A percentile compares a stretch with the other conserved stretches of the same genome.
These are phyloP conservation scores for Dryas integrifolia DNA, from an alignment of 331 rosid genomes.

Conservation along the genomic window DNA sequence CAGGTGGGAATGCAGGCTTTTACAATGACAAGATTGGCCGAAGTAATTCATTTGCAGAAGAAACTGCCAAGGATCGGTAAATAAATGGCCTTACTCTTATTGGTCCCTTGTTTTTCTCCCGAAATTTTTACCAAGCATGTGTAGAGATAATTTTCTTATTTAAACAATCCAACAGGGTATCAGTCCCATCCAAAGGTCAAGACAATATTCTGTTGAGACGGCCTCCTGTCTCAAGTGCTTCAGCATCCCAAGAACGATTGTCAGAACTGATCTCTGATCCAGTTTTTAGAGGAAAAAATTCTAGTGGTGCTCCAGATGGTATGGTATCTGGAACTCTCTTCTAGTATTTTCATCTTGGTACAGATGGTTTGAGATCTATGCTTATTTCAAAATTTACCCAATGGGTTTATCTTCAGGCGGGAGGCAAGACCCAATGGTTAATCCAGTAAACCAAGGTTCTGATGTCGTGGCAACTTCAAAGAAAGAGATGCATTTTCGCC, in stretches of 20 bases:
- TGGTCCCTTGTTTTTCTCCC: conserved; percentile 4
- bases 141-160: not conserved
- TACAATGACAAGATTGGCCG: conserved; percentile 35
- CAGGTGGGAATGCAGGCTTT: conserved; percentile 41
- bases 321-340: conserved; percentile 6
- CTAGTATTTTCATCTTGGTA: not conserved
- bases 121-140: not conserved
- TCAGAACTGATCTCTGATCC: conserved; percentile 40
- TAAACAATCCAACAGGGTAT: conserved; percentile 30
- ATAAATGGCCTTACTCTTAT: not conserved
- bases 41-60: conserved; percentile 35
- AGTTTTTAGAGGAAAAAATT: conserved; percentile 35
- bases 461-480: conserved; percentile 32
- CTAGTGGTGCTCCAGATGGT: conserved; percentile 40
- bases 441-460: conserved; percentile 29
- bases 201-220: conserved; percentile 49
- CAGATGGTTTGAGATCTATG: not conserved
- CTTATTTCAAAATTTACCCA: not conserved
- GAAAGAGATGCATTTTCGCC: conserved; percentile 39
- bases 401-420: conserved; percentile 25
- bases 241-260: conserved; percentile 49
- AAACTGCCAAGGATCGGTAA: conserved; percentile 39
- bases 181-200: conserved; percentile 36
- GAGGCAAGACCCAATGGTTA: conserved; percentile 32
- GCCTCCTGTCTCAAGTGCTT: conserved; percentile 42